These are phyloP conservation scores for Aspergillus candidus DNA, from an alignment of 2,329 filamentous ascomycete genomes.

Conservation along the genomic window DNA sequence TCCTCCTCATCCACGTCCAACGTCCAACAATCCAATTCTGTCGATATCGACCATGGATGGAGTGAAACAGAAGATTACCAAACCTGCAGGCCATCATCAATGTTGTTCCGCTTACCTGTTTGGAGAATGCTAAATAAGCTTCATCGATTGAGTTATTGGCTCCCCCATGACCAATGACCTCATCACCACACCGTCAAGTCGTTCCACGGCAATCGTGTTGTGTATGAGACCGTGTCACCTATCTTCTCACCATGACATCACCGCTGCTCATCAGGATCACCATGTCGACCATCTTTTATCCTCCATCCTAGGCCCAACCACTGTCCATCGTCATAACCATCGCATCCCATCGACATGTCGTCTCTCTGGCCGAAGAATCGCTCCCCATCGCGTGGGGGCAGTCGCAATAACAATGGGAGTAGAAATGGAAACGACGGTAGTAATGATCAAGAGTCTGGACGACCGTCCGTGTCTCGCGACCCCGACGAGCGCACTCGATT, in stretches of 20 bases:
- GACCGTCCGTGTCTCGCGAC: constrained; percentile 24
- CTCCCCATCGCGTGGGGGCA: no score
- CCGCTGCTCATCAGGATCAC: background rate
- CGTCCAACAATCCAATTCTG: no score
- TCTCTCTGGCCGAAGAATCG: constrained; percentile 47
- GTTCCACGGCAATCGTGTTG: no score
- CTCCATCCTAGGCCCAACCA: no score
- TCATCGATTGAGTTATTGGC: no score
- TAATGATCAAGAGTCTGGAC: constrained; percentile 16
- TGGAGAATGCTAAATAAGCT: no score
- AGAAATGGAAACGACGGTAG: constrained; percentile 17
- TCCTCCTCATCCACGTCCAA: no score
- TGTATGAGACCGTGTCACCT: background rate
- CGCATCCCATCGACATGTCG: constrained; percentile 32
- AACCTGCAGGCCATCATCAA: no score
- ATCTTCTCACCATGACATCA: constrained; percentile 1
- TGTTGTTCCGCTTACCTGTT: no score
- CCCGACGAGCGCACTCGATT: constrained; percentile 60
- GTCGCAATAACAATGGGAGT: constrained; percentile 23
- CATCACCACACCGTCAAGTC: background rate
- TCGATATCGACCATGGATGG: no score
- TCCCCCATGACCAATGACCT: constrained; percentile 2
- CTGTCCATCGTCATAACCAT: no score
- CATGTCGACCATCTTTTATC: background rate
- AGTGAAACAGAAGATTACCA: no score